Evolutionary conservation across 768 basidiomycete genomes (phyloP).

Genomic region (Collybiopsis confluens): DNA sequence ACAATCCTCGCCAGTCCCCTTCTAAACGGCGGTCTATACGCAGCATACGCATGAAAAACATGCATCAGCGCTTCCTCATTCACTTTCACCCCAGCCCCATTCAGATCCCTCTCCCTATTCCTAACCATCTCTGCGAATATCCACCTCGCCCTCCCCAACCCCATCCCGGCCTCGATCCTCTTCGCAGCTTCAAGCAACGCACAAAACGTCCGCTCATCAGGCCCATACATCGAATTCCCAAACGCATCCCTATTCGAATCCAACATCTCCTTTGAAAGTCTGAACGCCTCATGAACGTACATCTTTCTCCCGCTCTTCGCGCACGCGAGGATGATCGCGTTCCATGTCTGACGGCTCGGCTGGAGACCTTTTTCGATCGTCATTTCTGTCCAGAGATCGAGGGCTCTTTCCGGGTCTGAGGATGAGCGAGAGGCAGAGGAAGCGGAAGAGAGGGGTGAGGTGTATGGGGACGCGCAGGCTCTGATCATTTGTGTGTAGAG

Average conservation of each 20-base stretch:
- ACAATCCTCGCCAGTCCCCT: constrained; percentile 44
- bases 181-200: too few species aligned
- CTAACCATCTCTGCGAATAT: constrained; percentile 78
- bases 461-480: constrained; percentile 63
- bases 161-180: constrained; percentile 87
- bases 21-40: constrained; percentile 69
- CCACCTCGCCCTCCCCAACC: constrained; percentile 89
- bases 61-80: constrained; percentile 75
- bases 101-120: too few species aligned
- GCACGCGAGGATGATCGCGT: constrained; percentile 79
- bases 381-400: constrained; percentile 95
- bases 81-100: too few species aligned
- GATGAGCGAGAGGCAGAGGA: too few species aligned
- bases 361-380: constrained; percentile 59
- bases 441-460: constrained; percentile 31
- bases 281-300: constrained; percentile 79
- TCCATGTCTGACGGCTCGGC: constrained; percentile 70
- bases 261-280: constrained; percentile 83
- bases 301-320: constrained; percentile 56
- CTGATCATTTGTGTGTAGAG: constrained; percentile 86
- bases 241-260: constrained; percentile 67
- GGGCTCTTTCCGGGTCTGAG: constrained; percentile 85
- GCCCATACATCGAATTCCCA: constrained; percentile 51
- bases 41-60: constrained; percentile 82
- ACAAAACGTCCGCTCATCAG: constrained; percentile 66